Conservation (phyloP, 2,329 filamentous ascomycete genomes). For the Emydomyces testavorans region DNA sequence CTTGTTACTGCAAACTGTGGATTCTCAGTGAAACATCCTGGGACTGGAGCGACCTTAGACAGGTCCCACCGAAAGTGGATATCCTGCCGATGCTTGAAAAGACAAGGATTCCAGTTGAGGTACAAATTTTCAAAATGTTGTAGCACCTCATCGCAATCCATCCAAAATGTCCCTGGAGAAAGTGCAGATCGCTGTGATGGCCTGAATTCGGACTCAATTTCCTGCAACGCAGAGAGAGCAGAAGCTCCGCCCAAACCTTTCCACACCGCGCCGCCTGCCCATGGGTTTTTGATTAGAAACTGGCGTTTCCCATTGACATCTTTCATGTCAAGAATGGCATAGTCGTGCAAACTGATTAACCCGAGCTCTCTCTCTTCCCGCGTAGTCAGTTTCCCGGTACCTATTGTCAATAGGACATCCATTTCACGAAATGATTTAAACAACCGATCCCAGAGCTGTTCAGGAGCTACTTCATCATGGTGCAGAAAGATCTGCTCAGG, state of each 20-base stretch:
- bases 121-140: constrained; percentile 95
- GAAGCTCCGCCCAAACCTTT: constrained; percentile 19
- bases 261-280: constrained; percentile 57
- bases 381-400: constrained; percentile 68
- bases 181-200: constrained; percentile 21
- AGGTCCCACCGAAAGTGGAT: constrained; percentile 79
- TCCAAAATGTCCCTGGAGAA: constrained; percentile 78
- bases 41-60: constrained; percentile 43
- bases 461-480: constrained; percentile 65
- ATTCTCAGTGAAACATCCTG: constrained; percentile 60
- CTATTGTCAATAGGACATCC: constrained; percentile 78
- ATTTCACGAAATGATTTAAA: constrained; percentile 61
- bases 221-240: constrained; percentile 9
- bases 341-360: constrained; percentile 82
- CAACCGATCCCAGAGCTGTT: constrained; percentile 67
- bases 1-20: constrained; percentile 49
- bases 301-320: constrained; percentile 52
- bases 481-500: constrained; percentile 91
- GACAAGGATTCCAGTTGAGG: constrained; percentile 85
- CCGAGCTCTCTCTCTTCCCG: constrained; percentile 71
- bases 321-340: constrained; percentile 72
- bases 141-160: constrained; percentile 72
- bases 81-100: constrained; percentile 74
- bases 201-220: constrained; percentile 13
- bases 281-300: constrained; percentile 88